Evolutionary conservation across 2,329 filamentous ascomycete genomes (phyloP), one percentile per base, ranked within the genome.

Genomic region (Sclerotinia glacialis): DNA sequence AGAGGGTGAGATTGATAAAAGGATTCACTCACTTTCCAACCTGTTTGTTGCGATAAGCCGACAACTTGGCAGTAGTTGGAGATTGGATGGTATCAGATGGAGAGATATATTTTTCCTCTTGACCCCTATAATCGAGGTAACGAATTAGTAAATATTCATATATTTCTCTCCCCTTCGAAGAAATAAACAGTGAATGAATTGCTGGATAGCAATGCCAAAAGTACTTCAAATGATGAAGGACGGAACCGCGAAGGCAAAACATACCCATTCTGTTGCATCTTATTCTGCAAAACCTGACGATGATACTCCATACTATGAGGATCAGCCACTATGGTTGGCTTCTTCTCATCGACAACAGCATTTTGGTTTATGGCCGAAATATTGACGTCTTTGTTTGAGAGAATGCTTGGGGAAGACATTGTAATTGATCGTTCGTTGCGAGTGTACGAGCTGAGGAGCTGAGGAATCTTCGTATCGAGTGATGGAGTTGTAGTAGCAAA

Each of bases 51-150:
- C 91, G 90, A 78, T 93, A 86, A 50, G 89, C 89, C 70, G 84
- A 89, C 74, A 95, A 85, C 83, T 95, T 95, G 78, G 90, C 89
- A 23, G 89, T 90, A 78, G 91, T 93, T 46, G 92, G 92, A 73
- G 89, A 93, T 88, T 93, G 91, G 81, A 96, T 93, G 79, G 87
- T 88, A 78, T 96, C 92, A n/a, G 90, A 93, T 3, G 92, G 92
- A 23, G 90, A 93, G 77, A 93, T 82, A 79, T 93, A 94, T 49
- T 73, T 71, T 70, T 72, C 71, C 52, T 75, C 69, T 66, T 77
- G 56, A 18, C 62, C 61, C 46, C 59, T 63, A 42, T 40, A 54
- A 3, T 44, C 14, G 14, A 16, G 46, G 67, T 50, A 65, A 26
- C 3, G 21, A 49, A 26, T 60, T 37, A 50, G 58, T 61, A 14